These are phyloP conservation scores for Thelonectria blattea DNA, from an alignment of 2,329 filamentous ascomycete genomes.

Conservation along the genomic window DNA sequence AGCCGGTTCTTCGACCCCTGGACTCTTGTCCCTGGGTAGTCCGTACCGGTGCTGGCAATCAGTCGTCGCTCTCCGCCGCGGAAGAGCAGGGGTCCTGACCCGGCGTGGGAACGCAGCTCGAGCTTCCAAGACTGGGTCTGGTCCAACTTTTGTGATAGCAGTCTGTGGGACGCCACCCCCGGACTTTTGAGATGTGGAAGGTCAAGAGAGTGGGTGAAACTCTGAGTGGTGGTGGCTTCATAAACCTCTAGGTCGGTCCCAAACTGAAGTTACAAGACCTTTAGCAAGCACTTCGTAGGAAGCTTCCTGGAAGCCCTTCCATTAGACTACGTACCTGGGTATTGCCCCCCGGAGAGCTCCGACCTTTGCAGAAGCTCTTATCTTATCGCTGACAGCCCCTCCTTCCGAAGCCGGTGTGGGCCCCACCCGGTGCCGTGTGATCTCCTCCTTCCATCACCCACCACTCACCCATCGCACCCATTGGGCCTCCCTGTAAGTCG, in stretches of 20 bases:
- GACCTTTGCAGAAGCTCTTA: conserved; percentile 32
- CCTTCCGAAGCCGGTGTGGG: conserved; percentile 23
- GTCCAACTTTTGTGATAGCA: conserved; percentile 6
- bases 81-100: too few species aligned
- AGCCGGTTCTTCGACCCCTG: not conserved
- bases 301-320: too few species aligned
- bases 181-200: conserved; percentile 5
- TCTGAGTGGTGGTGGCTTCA: not conserved
- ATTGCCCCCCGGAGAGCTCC: conserved; percentile 33
- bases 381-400: conserved; percentile 38
- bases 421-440: conserved; percentile 23
- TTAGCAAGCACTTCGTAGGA: too few species aligned
- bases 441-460: conserved; percentile 7
- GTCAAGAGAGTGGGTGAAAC: not conserved
- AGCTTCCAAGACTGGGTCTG: too few species aligned
- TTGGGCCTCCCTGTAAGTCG: conserved; percentile 16
- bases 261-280: too few species aligned
- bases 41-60: too few species aligned
- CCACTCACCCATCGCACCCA: not conserved
- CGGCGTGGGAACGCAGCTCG: too few species aligned
- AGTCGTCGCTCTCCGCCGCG: too few species aligned
- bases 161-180: not conserved
- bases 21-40: too few species aligned
- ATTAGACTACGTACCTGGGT: too few species aligned
- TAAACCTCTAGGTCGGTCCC: too few species aligned